These are phyloP conservation scores for Stagonosporopsis tanaceti DNA, from an alignment of 2,329 filamentous ascomycete species.

Conservation along the genomic window DNA sequence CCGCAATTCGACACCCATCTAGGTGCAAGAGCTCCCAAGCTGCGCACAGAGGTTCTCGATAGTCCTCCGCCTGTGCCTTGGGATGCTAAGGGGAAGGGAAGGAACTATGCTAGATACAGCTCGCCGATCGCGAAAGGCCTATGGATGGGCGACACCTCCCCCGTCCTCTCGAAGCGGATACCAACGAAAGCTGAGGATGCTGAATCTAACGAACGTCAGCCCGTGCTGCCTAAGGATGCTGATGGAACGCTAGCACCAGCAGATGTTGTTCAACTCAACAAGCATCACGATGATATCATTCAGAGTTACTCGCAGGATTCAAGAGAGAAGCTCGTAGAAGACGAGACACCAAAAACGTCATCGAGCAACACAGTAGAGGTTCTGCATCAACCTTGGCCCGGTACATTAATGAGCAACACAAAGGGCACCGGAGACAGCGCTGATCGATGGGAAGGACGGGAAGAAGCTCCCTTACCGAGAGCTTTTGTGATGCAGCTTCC, in stretches of 20 bases:
- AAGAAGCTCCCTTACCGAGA: conserved; percentile 16
- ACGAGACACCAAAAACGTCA: neutral
- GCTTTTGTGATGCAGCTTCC: conserved; percentile 7
- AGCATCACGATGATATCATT: neutral
- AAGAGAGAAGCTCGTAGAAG: neutral
- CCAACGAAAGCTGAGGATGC: neutral
- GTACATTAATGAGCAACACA: neutral
- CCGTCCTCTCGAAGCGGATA: neutral
- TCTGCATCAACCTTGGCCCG: neutral
- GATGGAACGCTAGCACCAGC: conserved; percentile 5
- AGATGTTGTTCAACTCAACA: neutral
- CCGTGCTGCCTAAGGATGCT: conserved; percentile 1
- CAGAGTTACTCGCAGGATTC: neutral
- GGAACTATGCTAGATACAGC: neutral
- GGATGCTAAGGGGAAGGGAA: neutral
- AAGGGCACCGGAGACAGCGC: neutral
- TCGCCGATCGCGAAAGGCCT: conserved; percentile 9
- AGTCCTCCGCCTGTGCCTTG: neutral
- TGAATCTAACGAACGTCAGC: neutral
- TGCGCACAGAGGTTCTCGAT: neutral
- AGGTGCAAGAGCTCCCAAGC: neutral
- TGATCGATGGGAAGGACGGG: neutral
- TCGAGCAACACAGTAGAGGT: neutral
- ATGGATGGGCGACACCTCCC: conserved; percentile 17
- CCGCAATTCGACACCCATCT: conserved; percentile 9